These are phyloP conservation scores for Colletotrichum chlorophyti DNA, from an alignment of 2,329 filamentous ascomycete species.

Conservation along the genomic window DNA sequence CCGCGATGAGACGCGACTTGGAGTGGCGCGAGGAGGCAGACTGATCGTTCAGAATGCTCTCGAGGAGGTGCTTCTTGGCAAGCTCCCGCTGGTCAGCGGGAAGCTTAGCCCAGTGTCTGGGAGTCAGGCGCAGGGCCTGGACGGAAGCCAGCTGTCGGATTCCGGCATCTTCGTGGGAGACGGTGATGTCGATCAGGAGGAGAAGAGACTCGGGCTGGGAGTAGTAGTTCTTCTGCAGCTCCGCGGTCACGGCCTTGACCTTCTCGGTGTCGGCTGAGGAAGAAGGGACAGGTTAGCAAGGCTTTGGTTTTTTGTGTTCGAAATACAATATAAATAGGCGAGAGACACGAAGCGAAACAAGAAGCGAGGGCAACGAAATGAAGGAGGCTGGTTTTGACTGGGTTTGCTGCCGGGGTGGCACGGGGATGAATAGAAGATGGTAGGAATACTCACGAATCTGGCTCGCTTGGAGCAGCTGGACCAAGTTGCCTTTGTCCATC, in stretches of 20 bases:
- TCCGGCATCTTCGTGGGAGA: slow-evolving; percentile 74
- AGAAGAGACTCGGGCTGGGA: slow-evolving; percentile 83
- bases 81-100: slow-evolving; percentile 77
- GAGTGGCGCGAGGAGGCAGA: slow-evolving; percentile 82
- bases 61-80: slow-evolving; percentile 82
- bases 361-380: slow-evolving; percentile 20
- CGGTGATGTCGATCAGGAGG: slow-evolving; percentile 86
- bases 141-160: slow-evolving; percentile 91
- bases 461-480: slow-evolving; percentile 85
- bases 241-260: slow-evolving; percentile 88
- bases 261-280: slow-evolving; percentile 81
- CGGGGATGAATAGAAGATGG: slow-evolving; percentile 10
- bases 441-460: slow-evolving; percentile 83
- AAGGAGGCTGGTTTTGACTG: slow-evolving; percentile 18
- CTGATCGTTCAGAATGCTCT: slow-evolving; percentile 82
- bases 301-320: too few species aligned
- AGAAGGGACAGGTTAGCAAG: slow-evolving; percentile 40
- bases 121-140: slow-evolving; percentile 82
- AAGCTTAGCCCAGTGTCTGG: slow-evolving; percentile 84
- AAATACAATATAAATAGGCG: slow-evolving; percentile 25
- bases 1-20: slow-evolving; percentile 84
- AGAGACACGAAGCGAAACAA: slow-evolving; percentile 26
- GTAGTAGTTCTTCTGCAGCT: slow-evolving; percentile 94
- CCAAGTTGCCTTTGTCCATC: slow-evolving; percentile 73
- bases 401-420: slow-evolving; percentile 24